Percentiles rank a stretch among this genome's conserved stretches.
Evolutionary conservation across 495 filamentous ascomycete genomes (phyloP).

Genomic region (Podospora tetraspora): DNA sequence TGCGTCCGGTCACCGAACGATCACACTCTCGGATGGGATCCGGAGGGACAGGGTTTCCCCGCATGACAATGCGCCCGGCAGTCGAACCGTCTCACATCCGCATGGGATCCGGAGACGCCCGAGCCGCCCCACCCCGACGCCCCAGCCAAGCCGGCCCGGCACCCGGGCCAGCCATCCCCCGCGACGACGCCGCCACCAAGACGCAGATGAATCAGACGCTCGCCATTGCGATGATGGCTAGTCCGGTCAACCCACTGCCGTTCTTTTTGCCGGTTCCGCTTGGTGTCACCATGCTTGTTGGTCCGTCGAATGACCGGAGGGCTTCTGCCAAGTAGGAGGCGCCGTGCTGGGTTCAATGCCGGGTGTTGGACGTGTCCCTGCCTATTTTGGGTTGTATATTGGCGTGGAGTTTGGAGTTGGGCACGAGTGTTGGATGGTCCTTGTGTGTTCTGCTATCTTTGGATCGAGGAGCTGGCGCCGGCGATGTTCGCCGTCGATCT

Average conservation of each 20-base stretch:
- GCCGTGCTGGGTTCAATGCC: neutral
- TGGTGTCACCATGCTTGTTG: conserved; percentile 22
- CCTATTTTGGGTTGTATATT: neutral
- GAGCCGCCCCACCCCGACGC: neutral
- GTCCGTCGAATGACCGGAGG: neutral
- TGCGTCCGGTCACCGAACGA: neutral
- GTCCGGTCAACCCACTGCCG: conserved; percentile 22
- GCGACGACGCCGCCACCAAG: conserved; percentile 21
- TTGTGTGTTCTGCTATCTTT: too few species aligned
- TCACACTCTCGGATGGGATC: neutral
- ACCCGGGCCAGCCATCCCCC: conserved; percentile 1
- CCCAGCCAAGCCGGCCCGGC: neutral
- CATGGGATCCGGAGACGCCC: neutral
- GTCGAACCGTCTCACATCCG: neutral
- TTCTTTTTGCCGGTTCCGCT: conserved; percentile 25
- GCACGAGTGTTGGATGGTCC: neutral
- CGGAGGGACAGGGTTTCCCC: neutral
- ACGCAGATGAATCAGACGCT: conserved; percentile 25
- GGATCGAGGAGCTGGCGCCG: too few species aligned
- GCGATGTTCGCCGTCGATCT: neutral
- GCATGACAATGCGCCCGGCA: neutral
- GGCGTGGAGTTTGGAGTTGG: neutral
- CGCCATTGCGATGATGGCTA: conserved; percentile 24
- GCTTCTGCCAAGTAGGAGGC: neutral
- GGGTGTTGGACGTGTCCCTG: neutral